Conservation (phyloP, 2,329 filamentous ascomycete species). For the Alternaria ventricosa region DNA sequence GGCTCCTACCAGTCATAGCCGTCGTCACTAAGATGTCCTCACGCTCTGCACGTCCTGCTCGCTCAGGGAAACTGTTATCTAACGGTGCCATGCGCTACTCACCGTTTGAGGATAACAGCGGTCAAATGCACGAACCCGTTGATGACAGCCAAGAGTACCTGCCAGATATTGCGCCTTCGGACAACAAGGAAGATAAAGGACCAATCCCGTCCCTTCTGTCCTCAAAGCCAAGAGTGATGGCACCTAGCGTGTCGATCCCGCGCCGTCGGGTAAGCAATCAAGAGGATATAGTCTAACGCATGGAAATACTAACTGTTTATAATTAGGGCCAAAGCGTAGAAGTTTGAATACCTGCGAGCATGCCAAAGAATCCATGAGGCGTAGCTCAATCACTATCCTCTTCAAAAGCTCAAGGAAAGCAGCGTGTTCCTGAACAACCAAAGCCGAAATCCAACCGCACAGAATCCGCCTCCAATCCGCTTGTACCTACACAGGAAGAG, state of each 20-base stretch:
- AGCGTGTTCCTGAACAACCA: too few relatives aligned
- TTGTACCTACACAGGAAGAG: too few relatives aligned
- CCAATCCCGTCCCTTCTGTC: neutral
- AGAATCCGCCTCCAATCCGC: accelerated
- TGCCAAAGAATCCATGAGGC: accelerated
- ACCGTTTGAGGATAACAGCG: neutral
- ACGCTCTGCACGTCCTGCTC: accelerated
- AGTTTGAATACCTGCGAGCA: neutral
- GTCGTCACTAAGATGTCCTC: neutral
- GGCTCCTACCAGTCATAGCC: neutral
- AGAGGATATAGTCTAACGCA: neutral
- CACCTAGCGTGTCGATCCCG: neutral
- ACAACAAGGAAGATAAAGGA: neutral
- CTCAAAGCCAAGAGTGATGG: accelerated
- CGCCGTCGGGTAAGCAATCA: neutral
- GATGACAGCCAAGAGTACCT: accelerated
- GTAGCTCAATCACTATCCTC: too few relatives aligned
- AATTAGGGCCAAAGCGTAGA: neutral
- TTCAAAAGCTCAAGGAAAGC: too few relatives aligned
- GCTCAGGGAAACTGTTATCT: neutral
- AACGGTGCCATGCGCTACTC: neutral
- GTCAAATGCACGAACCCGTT: accelerated
- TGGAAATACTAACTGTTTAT: neutral
- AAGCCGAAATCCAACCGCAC: accelerated
- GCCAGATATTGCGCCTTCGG: neutral